These are phyloP conservation scores for Penstemon eatonii DNA, from an alignment of 257 asterid species.

Conservation along the genomic window DNA sequence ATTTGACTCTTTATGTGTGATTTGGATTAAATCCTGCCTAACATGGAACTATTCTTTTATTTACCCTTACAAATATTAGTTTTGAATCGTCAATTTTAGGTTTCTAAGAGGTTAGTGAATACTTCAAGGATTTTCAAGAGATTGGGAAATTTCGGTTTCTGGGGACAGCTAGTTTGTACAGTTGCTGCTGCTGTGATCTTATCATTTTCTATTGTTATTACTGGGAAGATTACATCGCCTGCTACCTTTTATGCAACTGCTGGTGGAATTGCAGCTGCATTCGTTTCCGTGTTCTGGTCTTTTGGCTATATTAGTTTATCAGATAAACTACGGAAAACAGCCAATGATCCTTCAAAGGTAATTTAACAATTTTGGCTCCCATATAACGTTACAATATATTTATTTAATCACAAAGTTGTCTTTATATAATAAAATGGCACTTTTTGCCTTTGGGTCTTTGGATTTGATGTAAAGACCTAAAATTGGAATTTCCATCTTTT, in stretches of 20 bases:
- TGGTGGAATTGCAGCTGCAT: slow-evolving; percentile 91
- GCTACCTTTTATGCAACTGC: slow-evolving; percentile 88
- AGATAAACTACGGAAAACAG: slow-evolving; percentile 76
- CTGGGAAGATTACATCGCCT: slow-evolving; percentile 87
- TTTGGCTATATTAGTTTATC: slow-evolving; percentile 88
- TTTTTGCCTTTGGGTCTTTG: no score
- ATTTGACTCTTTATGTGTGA: not conserved
- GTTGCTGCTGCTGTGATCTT: slow-evolving; percentile 84
- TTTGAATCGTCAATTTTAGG: slow-evolving; percentile 44
- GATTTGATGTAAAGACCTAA: no score
- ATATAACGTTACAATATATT: not conserved
- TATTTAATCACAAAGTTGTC: not conserved
- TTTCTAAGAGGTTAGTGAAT: slow-evolving; percentile 77
- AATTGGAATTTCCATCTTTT: no score
- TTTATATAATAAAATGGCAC: no score
- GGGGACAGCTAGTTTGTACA: slow-evolving; percentile 92
- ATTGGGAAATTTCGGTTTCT: slow-evolving; percentile 91
- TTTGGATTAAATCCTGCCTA: not conserved
- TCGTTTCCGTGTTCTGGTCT: slow-evolving; percentile 93
- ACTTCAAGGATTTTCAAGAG: slow-evolving; percentile 87
- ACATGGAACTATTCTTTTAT: slow-evolving; percentile 14
- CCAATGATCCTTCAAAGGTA: slow-evolving; percentile 95
- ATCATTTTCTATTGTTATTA: slow-evolving; percentile 70
- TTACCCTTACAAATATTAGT: not conserved
- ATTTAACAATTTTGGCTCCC: not conserved